These are phyloP conservation scores for Fusarium abutilonis DNA, from an alignment of 2,329 filamentous ascomycete species.

Conservation along the genomic window DNA sequence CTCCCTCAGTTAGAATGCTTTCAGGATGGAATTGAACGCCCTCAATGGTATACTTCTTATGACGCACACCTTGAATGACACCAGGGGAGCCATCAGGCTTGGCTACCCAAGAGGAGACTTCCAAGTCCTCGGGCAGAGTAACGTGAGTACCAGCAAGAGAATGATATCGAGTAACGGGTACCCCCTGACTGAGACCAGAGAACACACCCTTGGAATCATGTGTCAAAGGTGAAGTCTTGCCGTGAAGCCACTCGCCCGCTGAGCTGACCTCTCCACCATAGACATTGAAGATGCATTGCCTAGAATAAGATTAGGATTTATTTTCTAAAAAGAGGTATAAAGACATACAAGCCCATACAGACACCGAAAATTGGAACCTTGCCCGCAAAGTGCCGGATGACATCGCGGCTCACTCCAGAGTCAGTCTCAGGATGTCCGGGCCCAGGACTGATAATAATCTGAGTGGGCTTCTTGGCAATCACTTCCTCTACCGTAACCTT, in stretches of 20 bases:
- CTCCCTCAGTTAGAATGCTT: constrained; percentile 91
- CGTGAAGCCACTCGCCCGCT: constrained; percentile 95
- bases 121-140: constrained; percentile 84
- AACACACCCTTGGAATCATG: constrained; percentile 96
- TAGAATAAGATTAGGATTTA: constrained; percentile 46
- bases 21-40: constrained; percentile 98
- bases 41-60: constrained; percentile 91
- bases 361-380: constrained; percentile 98
- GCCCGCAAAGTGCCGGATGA: constrained; percentile 88
- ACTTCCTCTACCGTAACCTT: constrained; percentile 87
- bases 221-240: constrained; percentile 90
- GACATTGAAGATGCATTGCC: constrained; percentile 94
- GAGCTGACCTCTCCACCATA: constrained; percentile 92
- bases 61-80: constrained; percentile 95
- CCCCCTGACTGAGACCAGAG: constrained; percentile 76
- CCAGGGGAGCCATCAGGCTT: constrained; percentile 80
- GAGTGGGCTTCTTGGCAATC: constrained; percentile 84
- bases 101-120: constrained; percentile 90
- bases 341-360: constrained; percentile 90
- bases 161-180: constrained; percentile 94
- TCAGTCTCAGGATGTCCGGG: constrained; percentile 93
- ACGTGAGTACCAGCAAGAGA: constrained; percentile 92
- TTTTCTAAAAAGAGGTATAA: background rate
- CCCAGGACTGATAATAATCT: constrained; percentile 93
- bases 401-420: constrained; percentile 91